Conservation (phyloP, 192 early-diverging fungal genomes). For the Geranomyces michiganensis region DNA sequence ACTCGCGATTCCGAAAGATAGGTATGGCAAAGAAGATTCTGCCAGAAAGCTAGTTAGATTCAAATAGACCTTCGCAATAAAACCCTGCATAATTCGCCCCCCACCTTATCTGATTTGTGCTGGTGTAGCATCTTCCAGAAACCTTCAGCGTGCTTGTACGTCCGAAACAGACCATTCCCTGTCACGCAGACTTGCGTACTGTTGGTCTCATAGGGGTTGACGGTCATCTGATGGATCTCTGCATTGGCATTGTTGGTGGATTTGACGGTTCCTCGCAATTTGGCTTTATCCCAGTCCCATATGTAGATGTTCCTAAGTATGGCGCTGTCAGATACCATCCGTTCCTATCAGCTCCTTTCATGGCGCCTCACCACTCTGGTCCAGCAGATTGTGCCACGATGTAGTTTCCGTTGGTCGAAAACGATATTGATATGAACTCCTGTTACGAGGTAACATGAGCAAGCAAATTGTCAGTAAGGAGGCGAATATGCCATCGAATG, state of each 20-base stretch:
- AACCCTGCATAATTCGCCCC: no score
- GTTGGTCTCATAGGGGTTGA: conserved; percentile 49
- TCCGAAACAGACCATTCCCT: conserved; percentile 48
- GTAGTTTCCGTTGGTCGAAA: conserved; percentile 48
- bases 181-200: conserved; percentile 50
- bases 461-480: neutral
- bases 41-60: neutral
- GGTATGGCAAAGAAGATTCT: conserved; percentile 55
- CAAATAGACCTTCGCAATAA: neutral
- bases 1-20: conserved; percentile 53
- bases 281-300: conserved; percentile 59
- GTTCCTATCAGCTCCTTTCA: neutral
- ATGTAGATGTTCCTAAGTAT: conserved; percentile 46
- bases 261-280: conserved; percentile 42
- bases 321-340: neutral
- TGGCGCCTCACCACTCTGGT: conserved; percentile 35
- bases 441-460: conserved; percentile 20
- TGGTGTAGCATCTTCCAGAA: conserved; percentile 49
- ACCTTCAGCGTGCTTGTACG: conserved; percentile 50
- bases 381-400: conserved; percentile 49
- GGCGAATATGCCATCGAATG: neutral
- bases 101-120: conserved; percentile 54
- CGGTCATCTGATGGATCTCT: conserved; percentile 50
- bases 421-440: conserved; percentile 54
- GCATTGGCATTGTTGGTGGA: conserved; percentile 42